Conservation (phyloP, 495 filamentous ascomycete species). For the Aspergillus nidulans region DNA sequence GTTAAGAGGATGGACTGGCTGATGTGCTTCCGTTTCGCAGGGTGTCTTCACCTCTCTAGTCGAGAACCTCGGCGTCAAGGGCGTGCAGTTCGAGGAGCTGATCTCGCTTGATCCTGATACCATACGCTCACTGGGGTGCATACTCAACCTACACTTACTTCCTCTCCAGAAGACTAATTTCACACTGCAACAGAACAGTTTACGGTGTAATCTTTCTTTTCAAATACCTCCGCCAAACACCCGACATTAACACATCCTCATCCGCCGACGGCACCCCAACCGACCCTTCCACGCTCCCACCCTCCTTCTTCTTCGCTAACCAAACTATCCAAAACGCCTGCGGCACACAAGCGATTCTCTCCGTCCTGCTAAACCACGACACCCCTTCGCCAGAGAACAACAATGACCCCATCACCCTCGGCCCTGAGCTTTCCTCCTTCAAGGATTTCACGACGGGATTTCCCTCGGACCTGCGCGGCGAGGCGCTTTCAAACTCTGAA, state of each 20-base stretch:
- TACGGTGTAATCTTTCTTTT: slow-evolving; percentile 99
- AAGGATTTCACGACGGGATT: slow-evolving; percentile 88
- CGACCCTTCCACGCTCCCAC: slow-evolving; percentile 34
- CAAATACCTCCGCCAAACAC: slow-evolving; percentile 70
- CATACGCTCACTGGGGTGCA: slow-evolving; percentile 62
- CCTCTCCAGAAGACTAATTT: slow-evolving; percentile 5
- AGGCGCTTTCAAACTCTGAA: slow-evolving; percentile 66
- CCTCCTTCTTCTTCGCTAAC: slow-evolving; percentile 86
- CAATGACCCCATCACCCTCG: slow-evolving; percentile 45
- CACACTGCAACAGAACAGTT: slow-evolving; percentile 54
- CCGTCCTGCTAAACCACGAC: slow-evolving; percentile 85
- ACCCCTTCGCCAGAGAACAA: slow-evolving; percentile 17
- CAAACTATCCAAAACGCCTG: slow-evolving; percentile 99
- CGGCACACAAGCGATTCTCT: slow-evolving; percentile 93
- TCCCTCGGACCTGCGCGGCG: slow-evolving; percentile 70
- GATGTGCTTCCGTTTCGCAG: slow-evolving; percentile 37
- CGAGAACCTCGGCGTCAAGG: slow-evolving; percentile 84
- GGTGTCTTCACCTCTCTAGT: slow-evolving; percentile 95
- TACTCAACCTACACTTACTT: background rate
- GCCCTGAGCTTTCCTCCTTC: slow-evolving; percentile 66
- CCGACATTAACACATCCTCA: slow-evolving; percentile 47
- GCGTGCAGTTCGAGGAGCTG: slow-evolving; percentile 96
- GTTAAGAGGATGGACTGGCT: background rate
- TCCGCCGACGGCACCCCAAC: slow-evolving; percentile 46
- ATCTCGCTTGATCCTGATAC: slow-evolving; percentile 79